A percentile compares a stretch with the other conserved stretches of the same genome.
Evolutionary conservation across 805 yeast genomes (phyloP).

Genomic region (Starmerella cellae): DNA sequence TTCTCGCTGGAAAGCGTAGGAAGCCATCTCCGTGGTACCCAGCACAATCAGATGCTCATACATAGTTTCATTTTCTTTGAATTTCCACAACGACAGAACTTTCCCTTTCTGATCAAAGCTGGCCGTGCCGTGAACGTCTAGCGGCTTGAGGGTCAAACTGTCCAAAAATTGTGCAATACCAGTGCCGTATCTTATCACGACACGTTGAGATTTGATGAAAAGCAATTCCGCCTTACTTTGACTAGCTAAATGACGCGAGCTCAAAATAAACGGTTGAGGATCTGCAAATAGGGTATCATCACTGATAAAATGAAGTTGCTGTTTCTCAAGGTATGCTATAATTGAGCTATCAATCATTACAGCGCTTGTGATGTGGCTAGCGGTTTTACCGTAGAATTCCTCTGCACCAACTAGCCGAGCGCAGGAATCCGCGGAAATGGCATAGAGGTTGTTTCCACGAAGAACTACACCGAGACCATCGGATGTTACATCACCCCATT

Average conservation of each 20-base stretch:
- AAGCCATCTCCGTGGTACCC: conserved; percentile 4
- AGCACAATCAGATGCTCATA: conserved; percentile 8
- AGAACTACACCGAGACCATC: neutral
- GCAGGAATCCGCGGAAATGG: neutral
- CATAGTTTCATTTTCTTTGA: neutral
- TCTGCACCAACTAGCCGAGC: neutral
- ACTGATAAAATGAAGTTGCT: neutral
- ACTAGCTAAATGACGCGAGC: neutral
- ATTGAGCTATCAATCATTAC: neutral
- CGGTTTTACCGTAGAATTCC: neutral
- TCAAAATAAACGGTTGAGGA: neutral
- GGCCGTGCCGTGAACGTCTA: too few relatives aligned
- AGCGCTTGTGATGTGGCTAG: neutral
- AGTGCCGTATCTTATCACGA: neutral
- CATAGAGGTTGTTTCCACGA: neutral
- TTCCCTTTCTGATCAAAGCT: too few relatives aligned
- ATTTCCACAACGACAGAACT: conserved; percentile 3
- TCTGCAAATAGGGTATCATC: too few relatives aligned
- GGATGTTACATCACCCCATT: neutral
- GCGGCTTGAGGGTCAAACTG: conserved; percentile 1
- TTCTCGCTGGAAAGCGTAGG: conserved; percentile 9
- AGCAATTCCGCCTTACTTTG: neutral
- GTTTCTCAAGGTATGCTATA: neutral
- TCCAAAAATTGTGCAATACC: neutral
- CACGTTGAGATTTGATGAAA: neutral